These are phyloP conservation scores for Pythium phragmiticola DNA, from an alignment of 352 stramenopile species.

Conservation along the genomic window DNA sequence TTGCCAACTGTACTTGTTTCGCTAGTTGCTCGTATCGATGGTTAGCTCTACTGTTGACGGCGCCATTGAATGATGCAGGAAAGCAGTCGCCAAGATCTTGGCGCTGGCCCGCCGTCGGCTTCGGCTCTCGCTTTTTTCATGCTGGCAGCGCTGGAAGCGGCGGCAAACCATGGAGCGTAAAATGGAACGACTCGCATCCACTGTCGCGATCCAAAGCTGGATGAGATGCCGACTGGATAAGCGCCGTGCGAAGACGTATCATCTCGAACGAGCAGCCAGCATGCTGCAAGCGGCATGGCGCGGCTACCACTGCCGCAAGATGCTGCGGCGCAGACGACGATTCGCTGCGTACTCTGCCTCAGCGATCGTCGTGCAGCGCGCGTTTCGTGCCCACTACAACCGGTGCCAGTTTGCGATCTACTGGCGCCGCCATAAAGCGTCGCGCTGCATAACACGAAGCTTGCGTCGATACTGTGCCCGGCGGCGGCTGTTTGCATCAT, in stretches of 20 bases:
- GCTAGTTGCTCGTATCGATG: neutral
- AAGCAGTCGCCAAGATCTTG: constrained; percentile 43
- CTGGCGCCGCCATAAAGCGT: constrained; percentile 34
- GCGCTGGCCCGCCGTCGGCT: constrained; percentile 34
- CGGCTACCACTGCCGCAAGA: constrained; percentile 47
- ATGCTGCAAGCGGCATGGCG: constrained; percentile 48
- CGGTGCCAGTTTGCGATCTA: constrained; percentile 33
- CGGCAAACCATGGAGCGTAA: constrained; percentile 27
- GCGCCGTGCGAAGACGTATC: constrained; percentile 22
- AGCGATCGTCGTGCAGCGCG: constrained; percentile 35
- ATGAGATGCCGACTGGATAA: constrained; percentile 33
- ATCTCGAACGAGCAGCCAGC: constrained; percentile 32
- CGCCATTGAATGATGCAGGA: constrained; percentile 29
- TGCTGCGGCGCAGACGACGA: constrained; percentile 35
- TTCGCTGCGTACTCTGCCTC: constrained; percentile 39
- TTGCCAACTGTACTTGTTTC: constrained; percentile 42
- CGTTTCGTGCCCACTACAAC: constrained; percentile 39
- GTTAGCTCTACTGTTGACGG: neutral
- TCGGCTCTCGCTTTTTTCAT: constrained; percentile 21
- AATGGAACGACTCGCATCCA: constrained; percentile 43
- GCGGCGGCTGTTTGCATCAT: constrained; percentile 36
- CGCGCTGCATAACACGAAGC: constrained; percentile 36
- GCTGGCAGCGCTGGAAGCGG: constrained; percentile 39
- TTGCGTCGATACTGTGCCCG: constrained; percentile 40
- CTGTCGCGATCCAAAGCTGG: constrained; percentile 58